These are phyloP conservation scores for Leccinum subgranulosum DNA, from an alignment of 768 basidiomycete genomes.

Conservation along the genomic window DNA sequence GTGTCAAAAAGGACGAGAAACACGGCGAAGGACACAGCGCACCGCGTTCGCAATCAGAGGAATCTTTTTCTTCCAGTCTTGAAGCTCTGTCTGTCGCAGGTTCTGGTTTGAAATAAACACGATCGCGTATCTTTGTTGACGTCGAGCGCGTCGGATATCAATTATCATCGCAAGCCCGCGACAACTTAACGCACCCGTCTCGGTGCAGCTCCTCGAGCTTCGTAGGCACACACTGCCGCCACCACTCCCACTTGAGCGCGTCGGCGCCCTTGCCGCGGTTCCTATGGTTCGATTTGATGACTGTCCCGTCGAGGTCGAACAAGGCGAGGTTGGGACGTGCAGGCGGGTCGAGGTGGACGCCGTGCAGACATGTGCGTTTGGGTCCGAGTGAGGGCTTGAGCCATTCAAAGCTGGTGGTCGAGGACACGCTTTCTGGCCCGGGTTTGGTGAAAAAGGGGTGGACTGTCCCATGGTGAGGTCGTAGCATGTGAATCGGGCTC, in stretches of 20 bases:
- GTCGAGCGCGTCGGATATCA: neutral
- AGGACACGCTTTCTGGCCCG: neutral
- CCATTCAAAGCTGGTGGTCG: conserved; percentile 24
- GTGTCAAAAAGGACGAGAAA: neutral
- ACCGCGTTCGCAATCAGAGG: conserved; percentile 62
- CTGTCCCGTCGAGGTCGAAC: conserved; percentile 86
- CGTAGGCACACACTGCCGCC: conserved; percentile 58
- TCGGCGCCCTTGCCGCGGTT: conserved; percentile 34
- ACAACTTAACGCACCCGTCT: conserved; percentile 53
- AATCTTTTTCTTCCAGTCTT: conserved; percentile 77
- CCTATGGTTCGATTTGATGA: conserved; percentile 53
- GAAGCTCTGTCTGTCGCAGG: conserved; percentile 44
- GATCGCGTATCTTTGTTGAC: conserved; percentile 55
- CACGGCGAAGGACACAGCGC: conserved; percentile 16
- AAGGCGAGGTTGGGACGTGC: conserved; percentile 61
- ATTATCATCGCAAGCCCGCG: neutral
- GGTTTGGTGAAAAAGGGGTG: conserved; percentile 42
- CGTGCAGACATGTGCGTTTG: conserved; percentile 36
- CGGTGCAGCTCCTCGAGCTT: conserved; percentile 59
- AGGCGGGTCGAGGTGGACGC: conserved; percentile 29
- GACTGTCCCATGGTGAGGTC: conserved; percentile 19
- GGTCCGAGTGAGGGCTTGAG: conserved; percentile 34
- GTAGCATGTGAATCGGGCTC: too few relatives aligned
- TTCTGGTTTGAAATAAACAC: conserved; percentile 83
- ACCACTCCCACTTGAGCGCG: conserved; percentile 56